These are phyloP conservation scores for Phytopythium boreale DNA, from an alignment of 352 stramenopile species.

Conservation along the genomic window DNA sequence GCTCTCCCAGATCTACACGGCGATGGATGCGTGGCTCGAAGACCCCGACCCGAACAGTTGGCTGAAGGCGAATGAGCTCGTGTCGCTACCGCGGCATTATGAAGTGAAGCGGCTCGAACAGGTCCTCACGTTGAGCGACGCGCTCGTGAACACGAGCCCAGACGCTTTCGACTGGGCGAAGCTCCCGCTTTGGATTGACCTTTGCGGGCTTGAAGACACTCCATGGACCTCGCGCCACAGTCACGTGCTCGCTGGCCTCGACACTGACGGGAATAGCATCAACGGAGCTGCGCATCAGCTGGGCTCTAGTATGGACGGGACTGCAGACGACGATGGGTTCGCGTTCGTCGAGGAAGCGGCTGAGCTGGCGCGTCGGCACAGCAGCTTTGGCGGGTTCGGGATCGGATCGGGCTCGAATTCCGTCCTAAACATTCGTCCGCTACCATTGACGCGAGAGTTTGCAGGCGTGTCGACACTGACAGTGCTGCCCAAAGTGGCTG, in stretches of 20 bases:
- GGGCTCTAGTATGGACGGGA: neutral
- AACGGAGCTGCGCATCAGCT: neutral
- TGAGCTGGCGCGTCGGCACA: conserved; percentile 53
- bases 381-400: conserved; percentile 53
- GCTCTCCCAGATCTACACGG: conserved; percentile 69
- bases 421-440: conserved; percentile 33
- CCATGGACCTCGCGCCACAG: neutral
- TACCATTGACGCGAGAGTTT: conserved; percentile 44
- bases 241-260: neutral
- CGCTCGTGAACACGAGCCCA: conserved; percentile 38
- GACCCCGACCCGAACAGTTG: conserved; percentile 76
- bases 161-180: conserved; percentile 41
- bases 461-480: conserved; percentile 46
- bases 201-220: conserved; percentile 56
- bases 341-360: conserved; percentile 75
- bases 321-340: conserved; percentile 66
- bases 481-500: conserved; percentile 49
- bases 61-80: conserved; percentile 70
- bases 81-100: conserved; percentile 70
- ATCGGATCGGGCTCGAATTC: conserved; percentile 20
- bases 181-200: conserved; percentile 57
- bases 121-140: conserved; percentile 65
- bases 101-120: conserved; percentile 66
- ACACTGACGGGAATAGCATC: neutral
- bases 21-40: conserved; percentile 87